Evolutionary conservation across 306 rosid genomes (phyloP).

Genomic region (Gillenia trifoliata): DNA sequence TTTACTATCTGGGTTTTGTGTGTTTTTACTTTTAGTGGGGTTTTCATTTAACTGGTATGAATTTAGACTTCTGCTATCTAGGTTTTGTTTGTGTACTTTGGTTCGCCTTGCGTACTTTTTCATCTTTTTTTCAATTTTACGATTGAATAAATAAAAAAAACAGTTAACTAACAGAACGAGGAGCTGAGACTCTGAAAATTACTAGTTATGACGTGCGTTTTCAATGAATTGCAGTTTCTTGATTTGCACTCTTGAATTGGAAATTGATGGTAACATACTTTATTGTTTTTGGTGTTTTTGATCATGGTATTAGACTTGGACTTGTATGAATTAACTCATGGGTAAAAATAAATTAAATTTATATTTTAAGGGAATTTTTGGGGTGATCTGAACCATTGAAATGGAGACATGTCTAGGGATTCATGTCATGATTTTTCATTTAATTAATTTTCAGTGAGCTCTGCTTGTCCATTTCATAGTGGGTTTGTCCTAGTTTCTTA

Average conservation of each 20-base stretch:
- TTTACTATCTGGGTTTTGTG: not conserved
- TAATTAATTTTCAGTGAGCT: not conserved
- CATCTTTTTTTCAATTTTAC: no score
- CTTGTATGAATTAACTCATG: not conserved
- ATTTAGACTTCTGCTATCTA: no score
- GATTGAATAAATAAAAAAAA: no score
- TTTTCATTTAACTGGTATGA: no score
- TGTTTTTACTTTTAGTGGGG: no score
- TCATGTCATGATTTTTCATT: not conserved
- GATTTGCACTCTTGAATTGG: not conserved
- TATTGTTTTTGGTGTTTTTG: no score
- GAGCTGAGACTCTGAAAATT: no score
- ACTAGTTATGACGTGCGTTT: not conserved
- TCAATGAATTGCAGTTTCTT: not conserved
- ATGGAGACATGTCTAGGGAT: not conserved
- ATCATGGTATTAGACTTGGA: not conserved
- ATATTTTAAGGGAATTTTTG: not conserved
- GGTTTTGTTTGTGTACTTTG: no score
- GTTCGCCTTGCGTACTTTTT: no score
- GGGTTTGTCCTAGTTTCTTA: conserved; percentile 9
- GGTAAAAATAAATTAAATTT: not conserved
- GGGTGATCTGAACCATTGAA: not conserved
- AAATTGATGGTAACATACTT: no score
- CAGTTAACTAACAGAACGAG: no score
- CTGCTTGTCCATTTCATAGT: not conserved